phyloP scores from a whole-genome alignment of 1,284 basidiomycete genomes.

The Leccinum ponderosum region DNA sequence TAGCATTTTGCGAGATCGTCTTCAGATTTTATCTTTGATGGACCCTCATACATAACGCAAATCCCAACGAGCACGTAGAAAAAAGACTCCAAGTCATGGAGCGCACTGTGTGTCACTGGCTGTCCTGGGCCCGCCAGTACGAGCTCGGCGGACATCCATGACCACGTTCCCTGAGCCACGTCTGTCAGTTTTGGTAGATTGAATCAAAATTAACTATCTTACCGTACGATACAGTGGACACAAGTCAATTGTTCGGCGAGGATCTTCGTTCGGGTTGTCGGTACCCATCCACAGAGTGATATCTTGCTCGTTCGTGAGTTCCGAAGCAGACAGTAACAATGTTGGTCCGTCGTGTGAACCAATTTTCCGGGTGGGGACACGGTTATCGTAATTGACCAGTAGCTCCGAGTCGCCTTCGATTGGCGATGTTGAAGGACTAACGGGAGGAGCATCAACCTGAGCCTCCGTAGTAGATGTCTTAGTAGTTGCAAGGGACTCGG shows the following conservation, averaged over 20 bases:
- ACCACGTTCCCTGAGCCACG: not conserved
- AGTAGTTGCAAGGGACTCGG: not conserved
- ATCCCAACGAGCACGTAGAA: not conserved
- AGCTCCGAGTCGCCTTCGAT: not conserved
- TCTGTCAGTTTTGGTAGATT: not conserved
- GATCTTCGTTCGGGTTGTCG: not conserved
- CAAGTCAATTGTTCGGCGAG: slow-evolving; percentile 2
- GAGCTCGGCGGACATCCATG: not conserved
- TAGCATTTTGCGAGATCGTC: not conserved
- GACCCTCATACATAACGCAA: not conserved
- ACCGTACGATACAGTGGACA: slow-evolving; percentile 5
- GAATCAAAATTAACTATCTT: not conserved
- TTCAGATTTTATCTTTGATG: not conserved
- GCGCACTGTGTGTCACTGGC: not conserved
- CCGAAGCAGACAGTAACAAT: not conserved
- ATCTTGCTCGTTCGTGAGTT: slow-evolving; percentile 1
- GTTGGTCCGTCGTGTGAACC: not conserved
- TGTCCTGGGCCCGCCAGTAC: not conserved
- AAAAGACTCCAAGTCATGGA: not conserved
- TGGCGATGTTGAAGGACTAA: not conserved
- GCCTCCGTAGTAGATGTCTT: not conserved
- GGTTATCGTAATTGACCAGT: not conserved
- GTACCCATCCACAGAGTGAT: slow-evolving; percentile 8
- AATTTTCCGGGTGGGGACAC: not conserved
- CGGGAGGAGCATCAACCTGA: not conserved